These are phyloP conservation scores for Erigeron canadensis DNA, from an alignment of 129 eudicot species.

Conservation along the genomic window DNA sequence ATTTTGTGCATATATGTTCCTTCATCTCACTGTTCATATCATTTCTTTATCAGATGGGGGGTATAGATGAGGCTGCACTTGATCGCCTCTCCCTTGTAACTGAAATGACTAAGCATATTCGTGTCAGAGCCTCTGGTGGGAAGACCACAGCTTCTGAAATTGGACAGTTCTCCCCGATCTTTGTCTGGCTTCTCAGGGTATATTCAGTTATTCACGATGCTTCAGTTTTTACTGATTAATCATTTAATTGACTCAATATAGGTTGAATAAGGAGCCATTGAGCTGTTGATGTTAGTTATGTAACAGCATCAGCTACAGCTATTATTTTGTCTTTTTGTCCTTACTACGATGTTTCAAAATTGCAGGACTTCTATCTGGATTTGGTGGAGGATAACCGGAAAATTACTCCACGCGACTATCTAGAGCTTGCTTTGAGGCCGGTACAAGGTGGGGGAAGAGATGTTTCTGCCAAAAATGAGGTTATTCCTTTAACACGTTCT, in stretches of 20 bases:
- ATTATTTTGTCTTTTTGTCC: not conserved
- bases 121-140: conserved; percentile 96
- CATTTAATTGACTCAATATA: not conserved
- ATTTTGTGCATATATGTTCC: conserved; percentile 8
- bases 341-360: conserved; percentile 2
- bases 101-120: conserved; percentile 98
- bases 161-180: conserved; percentile 96
- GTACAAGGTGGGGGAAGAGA: conserved; percentile 82
- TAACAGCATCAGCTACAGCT: conserved; percentile 2
- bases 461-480: conserved; percentile 94
- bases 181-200: conserved; percentile 99
- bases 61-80: conserved; percentile 97
- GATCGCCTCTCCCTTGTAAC: conserved; percentile 99
- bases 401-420: conserved; percentile 97
- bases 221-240: conserved; percentile 1
- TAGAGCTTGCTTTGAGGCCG: conserved; percentile 90
- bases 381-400: conserved; percentile 87
- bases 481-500: conserved; percentile 21
- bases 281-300: not conserved
- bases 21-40: conserved; percentile 20
- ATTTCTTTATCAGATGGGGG: conserved; percentile 74
- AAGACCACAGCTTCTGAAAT: conserved; percentile 91
- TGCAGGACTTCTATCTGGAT: conserved; percentile 91
- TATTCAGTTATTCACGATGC: conserved; percentile 19
- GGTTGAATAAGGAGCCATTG: not conserved